Percentiles rank a stretch among this genome's conserved stretches.
Evolutionary conservation across 441 rosid genomes (phyloP).

Genomic region (Hura crepitans): DNA sequence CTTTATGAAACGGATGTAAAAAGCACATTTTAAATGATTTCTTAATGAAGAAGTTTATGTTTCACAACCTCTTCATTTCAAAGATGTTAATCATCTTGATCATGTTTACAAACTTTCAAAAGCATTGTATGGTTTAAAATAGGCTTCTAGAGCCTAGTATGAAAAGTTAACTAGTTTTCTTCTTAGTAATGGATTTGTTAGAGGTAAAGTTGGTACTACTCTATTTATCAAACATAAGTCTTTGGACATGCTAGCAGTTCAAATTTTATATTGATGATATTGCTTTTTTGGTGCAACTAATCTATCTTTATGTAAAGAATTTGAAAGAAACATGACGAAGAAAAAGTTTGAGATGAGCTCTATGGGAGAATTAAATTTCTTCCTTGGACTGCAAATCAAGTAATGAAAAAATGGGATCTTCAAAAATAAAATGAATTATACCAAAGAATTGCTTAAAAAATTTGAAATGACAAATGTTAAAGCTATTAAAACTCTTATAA

Average conservation of each 20-base stretch:
- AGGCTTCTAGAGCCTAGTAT: neutral
- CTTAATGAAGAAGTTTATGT: neutral
- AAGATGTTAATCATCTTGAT: no score
- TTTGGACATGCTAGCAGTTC: neutral
- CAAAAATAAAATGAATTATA: neutral
- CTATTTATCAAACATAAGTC: neutral
- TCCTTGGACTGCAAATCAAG: neutral
- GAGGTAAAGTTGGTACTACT: neutral
- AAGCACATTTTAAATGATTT: neutral
- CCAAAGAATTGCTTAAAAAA: neutral
- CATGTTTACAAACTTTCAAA: no score
- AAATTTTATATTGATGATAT: neutral
- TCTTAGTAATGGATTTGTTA: neutral
- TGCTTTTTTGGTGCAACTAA: neutral
- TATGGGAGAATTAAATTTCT: no score
- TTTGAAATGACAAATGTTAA: no score
- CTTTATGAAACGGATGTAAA: neutral
- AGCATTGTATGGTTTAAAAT: no score
- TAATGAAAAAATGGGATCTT: neutral
- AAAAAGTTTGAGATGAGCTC: neutral
- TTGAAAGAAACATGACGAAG: no score
- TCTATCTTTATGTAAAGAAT: neutral
- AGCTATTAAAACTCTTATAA: neutral
- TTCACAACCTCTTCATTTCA: neutral
- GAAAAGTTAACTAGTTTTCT: neutral